Base-by-base conservation (phyloP, 1,284 basidiomycete genomes). In the Laetiporus sulphureus region DNA sequence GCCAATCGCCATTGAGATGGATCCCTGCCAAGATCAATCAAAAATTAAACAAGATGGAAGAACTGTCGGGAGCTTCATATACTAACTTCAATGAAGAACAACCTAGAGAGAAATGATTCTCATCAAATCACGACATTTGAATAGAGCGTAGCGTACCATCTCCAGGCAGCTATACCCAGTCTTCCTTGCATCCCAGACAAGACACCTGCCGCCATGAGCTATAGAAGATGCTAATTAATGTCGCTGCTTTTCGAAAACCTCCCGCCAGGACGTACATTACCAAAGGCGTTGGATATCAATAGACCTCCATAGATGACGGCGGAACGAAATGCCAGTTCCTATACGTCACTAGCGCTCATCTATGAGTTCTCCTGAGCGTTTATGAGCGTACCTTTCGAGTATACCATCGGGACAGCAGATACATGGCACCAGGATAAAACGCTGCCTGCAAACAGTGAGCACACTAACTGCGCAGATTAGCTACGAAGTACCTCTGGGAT, bases 201-300 rank as follows among this genome's bases (percentile, higher is more conserved):
- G 40, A 89, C 82, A 2, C 81, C 83, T 13, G 79, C 82, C 8
- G 82, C 80, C 57, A 81, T 75, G 21, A 83, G 60, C 75, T 83
- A 45, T 15, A 20, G 21, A 31, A 37, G 3, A 16, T 13, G 13
- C 13, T 13, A 27, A 29, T 38, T 11, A n/a, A n/a, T n/a, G n/a
- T n/a, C n/a, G n/a, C n/a, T 16, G 25, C 25, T 33, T 33, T 13
- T 21, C 4, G 36, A 18, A 16, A 13, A 18, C 2, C n/a, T 15
- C 13, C n/a, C 6, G 22, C 11, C 22, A 21, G 11, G n/a, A 52
- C 77, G 58, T 41, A 82, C 79, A 41, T 73, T 67, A 31, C 84
- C 83, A 56, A 89, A 87, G 2, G 86, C 85, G 61, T 86, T 88
- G 0, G 81, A 83, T 37, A 87, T 69, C n/a, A 88, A 63, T 3